Percentiles rank a stretch among this genome's conserved stretches.
Evolutionary conservation across 768 basidiomycete genomes (phyloP).

Genomic region (Polyporus arcularius): DNA sequence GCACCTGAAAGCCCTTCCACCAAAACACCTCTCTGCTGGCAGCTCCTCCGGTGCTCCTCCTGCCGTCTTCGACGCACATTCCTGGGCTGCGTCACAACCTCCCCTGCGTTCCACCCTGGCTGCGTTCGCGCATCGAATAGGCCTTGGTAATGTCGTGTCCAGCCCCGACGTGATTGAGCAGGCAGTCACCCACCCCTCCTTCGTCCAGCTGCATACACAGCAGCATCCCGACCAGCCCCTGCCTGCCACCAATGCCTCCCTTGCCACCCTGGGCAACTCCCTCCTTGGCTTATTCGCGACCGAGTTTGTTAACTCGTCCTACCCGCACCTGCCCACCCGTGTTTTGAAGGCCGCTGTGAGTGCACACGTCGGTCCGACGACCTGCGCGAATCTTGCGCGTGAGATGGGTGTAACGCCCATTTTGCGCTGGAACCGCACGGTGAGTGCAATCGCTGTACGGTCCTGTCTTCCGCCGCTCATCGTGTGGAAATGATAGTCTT

Average conservation of each 20-base stretch:
- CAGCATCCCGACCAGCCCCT: slow-evolving; percentile 55
- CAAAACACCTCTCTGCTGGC: slow-evolving; percentile 45
- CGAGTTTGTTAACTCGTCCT: slow-evolving; percentile 78
- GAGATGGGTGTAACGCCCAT: slow-evolving; percentile 81
- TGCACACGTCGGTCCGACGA: slow-evolving; percentile 85
- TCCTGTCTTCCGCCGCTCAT: background rate
- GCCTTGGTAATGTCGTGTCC: slow-evolving; percentile 58
- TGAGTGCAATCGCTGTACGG: slow-evolving; percentile 37
- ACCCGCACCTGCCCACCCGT: slow-evolving; percentile 89
- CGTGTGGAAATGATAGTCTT: slow-evolving; percentile 34
- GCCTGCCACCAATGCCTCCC: slow-evolving; percentile 71
- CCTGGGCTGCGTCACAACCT: slow-evolving; percentile 73
- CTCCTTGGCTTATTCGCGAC: slow-evolving; percentile 89
- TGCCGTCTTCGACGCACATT: slow-evolving; percentile 57
- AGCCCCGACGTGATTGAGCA: slow-evolving; percentile 61
- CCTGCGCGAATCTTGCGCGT: slow-evolving; percentile 81
- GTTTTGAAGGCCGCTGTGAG: slow-evolving; percentile 91
- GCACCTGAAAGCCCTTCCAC: slow-evolving; percentile 59
- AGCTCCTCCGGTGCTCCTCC: slow-evolving; percentile 15
- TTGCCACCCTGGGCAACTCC: slow-evolving; percentile 79
- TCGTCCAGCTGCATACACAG: slow-evolving; percentile 53
- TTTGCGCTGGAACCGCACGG: slow-evolving; percentile 79
- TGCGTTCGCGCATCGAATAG: slow-evolving; percentile 77
- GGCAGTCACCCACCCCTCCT: slow-evolving; percentile 80
- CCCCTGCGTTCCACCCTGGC: slow-evolving; percentile 70